These are phyloP conservation scores for Spathaspora hagerdaliae DNA, from an alignment of 805 yeast genomes.

Conservation along the genomic window DNA sequence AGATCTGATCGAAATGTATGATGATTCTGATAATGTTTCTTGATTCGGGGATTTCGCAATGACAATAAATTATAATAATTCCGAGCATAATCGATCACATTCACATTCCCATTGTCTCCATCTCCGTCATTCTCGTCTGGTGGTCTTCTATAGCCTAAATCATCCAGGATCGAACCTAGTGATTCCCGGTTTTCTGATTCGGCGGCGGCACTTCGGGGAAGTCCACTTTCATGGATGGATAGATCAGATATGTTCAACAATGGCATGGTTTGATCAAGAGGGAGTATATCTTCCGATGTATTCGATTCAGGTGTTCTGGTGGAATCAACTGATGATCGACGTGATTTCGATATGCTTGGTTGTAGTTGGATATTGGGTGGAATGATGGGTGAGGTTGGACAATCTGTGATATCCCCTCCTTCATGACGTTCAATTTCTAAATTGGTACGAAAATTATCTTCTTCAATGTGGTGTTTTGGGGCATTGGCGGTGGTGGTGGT, in stretches of 20 bases:
- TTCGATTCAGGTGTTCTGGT: not conserved
- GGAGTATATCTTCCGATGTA: slow-evolving; percentile 6
- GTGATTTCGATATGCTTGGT: not conserved
- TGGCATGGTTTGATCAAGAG: slow-evolving; percentile 29
- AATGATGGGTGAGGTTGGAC: slow-evolving; percentile 11
- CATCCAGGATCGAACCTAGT: slow-evolving; percentile 20
- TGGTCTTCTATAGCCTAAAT: slow-evolving; percentile 6
- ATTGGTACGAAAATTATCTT: not conserved
- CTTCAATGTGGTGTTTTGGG: not conserved
- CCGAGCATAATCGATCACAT: slow-evolving; percentile 3
- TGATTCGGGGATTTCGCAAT: slow-evolving; percentile 24
- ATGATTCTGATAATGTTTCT: slow-evolving; percentile 21
- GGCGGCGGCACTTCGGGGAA: slow-evolving; percentile 1
- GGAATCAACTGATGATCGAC: slow-evolving; percentile 12
- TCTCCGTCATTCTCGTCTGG: not conserved
- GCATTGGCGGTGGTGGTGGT: not conserved
- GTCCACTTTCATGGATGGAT: slow-evolving; percentile 14
- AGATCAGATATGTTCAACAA: slow-evolving; percentile 19
- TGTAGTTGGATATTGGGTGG: slow-evolving; percentile 2
- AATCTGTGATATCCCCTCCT: slow-evolving; percentile 16
- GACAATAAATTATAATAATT: slow-evolving; percentile 13
- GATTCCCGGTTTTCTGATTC: slow-evolving; percentile 12
- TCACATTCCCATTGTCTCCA: slow-evolving; percentile 18
- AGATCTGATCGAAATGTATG: not conserved
- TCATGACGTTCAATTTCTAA: not conserved